Base-by-base conservation (phyloP, 805 yeast species). In the Barnettozyma botsteinii region DNA sequence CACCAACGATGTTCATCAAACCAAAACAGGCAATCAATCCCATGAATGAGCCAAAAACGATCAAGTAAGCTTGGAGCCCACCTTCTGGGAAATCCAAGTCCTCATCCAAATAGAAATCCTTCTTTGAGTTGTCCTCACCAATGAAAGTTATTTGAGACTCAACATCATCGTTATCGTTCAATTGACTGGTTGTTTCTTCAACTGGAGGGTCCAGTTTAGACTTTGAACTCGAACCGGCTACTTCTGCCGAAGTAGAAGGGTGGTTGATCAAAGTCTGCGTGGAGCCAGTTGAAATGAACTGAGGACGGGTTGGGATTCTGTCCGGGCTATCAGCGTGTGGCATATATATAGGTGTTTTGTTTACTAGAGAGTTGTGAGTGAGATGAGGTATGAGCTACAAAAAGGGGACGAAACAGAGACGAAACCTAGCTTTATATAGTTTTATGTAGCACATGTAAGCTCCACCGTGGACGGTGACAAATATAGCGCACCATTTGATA, bases 21-120 rank as follows among this genome's bases (percentile, higher is more conserved):
- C 86, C 85, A 40, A 76, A 69, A 20, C 68, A 67, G 3, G 75
- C 72, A 6, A 71, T 59, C 12, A 73, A 62, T 0, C 84, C 84
- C 41, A 73, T 56, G 46, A 75, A 75, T 2, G 75, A 65, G 4
- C 85, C 85, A 24, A 74, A 51, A 2, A 76, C 73, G 3, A 76
- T 79, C 9, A 59, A 46, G 59, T 73, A 75, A 0, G 83, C 82
- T 45, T 55, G 50, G 31, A 56, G 35, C 0, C 83, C 82, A 5
- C 83, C 82, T 45, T 79, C 79, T 1, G 80, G 80, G 38, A 56
- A 64, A n/a, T 54, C 58, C 6, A 50, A 17, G 22, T 47, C 43
- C 6, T 35, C 43, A 13, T 42, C 46, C 12, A 35, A 13, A 23
- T 18, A 28, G 28, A 27, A 33, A 18, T 9, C 28, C 15, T 33